phyloP scores from a whole-genome alignment of 202 grass and related monocot genomes.

The Carex arenaria region DNA sequence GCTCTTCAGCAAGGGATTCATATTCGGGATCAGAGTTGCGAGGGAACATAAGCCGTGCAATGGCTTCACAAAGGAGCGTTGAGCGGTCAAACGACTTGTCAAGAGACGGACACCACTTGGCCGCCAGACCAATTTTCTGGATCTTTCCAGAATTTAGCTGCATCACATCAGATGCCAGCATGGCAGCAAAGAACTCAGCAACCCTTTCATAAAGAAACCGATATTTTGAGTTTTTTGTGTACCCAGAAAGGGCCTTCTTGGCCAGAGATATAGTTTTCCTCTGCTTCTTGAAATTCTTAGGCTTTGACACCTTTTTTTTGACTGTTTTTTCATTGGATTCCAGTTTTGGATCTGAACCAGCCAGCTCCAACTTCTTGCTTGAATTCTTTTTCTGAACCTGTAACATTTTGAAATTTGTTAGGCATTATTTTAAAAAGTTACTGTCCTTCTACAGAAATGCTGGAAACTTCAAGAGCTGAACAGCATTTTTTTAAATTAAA shows the following conservation, averaged over 20 bases:
- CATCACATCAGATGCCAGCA: slow-evolving; percentile 26
- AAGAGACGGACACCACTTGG: slow-evolving; percentile 30
- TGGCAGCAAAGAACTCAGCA: slow-evolving; percentile 35
- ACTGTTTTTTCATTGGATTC: neutral
- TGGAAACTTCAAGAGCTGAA: no score
- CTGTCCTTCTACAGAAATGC: neutral
- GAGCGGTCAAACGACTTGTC: slow-evolving; percentile 23
- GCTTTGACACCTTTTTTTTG: neutral
- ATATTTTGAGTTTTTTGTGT: slow-evolving; percentile 32
- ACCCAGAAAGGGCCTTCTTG: slow-evolving; percentile 3
- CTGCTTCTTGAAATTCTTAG: slow-evolving; percentile 17
- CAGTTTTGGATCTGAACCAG: neutral
- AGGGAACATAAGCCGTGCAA: slow-evolving; percentile 26
- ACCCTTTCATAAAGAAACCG: slow-evolving; percentile 35
- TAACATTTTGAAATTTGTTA: neutral
- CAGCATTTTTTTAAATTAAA: no score
- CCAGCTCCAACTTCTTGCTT: neutral
- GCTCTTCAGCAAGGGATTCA: slow-evolving; percentile 17
- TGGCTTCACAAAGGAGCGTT: slow-evolving; percentile 27
- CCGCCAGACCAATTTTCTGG: slow-evolving; percentile 25
- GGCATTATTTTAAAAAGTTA: neutral
- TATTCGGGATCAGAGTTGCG: slow-evolving; percentile 22
- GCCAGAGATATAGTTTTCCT: slow-evolving; percentile 24
- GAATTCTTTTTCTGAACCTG: neutral
- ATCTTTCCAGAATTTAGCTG: slow-evolving; percentile 3